Evolutionary conservation across 371 early-diverging fungal genomes (phyloP).

Genomic region (Haplosporangium sp.): DNA sequence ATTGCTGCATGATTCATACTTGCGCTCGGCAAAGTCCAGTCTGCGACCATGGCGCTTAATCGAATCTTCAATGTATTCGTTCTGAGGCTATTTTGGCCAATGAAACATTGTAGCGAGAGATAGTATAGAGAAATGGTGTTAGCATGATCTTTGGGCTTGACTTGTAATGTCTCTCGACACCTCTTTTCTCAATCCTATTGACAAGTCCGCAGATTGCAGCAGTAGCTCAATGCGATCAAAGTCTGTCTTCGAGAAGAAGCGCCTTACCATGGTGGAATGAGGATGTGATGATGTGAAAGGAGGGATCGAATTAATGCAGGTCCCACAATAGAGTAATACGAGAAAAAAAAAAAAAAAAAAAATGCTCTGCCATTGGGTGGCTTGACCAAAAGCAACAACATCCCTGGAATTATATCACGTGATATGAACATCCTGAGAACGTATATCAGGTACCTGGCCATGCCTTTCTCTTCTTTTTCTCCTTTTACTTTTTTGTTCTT

Average conservation of each 20-base stretch:
- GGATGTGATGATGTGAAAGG: conserved; percentile 25
- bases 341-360: conserved; percentile 22
- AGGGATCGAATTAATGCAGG: conserved; percentile 20
- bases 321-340: not conserved
- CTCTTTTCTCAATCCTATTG: no score
- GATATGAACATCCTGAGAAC: not conserved
- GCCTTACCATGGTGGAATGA: conserved; percentile 31
- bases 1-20: conserved; percentile 61
- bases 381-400: not conserved
- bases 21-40: conserved; percentile 96
- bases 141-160: no score
- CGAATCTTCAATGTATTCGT: conserved; percentile 99
- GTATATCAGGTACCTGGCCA: not conserved
- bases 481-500: conserved; percentile 1
- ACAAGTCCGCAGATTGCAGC: not conserved
- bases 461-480: not conserved
- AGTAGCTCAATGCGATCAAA: not conserved
- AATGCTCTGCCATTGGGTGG: not conserved
- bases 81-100: conserved; percentile 88
- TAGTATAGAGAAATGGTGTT: no score
- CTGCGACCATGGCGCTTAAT: conserved; percentile 99
- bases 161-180: no score
- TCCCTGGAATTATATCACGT: not conserved
- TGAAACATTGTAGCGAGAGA: not conserved
- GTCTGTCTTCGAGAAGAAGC: not conserved